Conservation (phyloP, 371 early-diverging fungal genomes). For the Rhizopus arrhizus region DNA sequence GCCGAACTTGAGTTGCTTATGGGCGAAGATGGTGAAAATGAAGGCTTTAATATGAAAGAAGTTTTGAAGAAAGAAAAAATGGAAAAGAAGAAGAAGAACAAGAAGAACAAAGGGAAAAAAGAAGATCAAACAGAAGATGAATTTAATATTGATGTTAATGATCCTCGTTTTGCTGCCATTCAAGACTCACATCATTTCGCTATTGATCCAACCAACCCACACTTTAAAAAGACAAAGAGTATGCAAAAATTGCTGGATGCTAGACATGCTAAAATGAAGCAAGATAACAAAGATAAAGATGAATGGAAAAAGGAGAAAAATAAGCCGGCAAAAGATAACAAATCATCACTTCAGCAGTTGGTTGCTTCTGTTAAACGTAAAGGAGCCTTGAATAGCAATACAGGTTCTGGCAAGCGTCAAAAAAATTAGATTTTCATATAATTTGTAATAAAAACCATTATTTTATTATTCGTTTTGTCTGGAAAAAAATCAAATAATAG, state of each 20-base stretch:
- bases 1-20: constrained; percentile 88
- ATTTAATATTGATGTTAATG: constrained; percentile 82
- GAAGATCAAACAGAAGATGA: constrained; percentile 63
- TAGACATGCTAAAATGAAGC: constrained; percentile 62
- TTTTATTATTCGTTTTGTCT: no score
- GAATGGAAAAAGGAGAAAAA: constrained; percentile 42
- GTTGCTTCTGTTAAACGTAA: constrained; percentile 66
- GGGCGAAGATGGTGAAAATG: constrained; percentile 63
- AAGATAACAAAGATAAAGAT: constrained; percentile 23
- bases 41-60: constrained; percentile 85
- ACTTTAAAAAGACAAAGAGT: constrained; percentile 92
- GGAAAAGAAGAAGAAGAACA: constrained; percentile 63
- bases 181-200: constrained; percentile 87
- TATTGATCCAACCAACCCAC: constrained; percentile 93
- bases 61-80: constrained; percentile 87
- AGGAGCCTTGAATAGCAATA: constrained; percentile 41
- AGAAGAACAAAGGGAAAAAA: constrained; percentile 48
- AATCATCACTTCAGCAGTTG: constrained; percentile 49
- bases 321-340: constrained; percentile 16
- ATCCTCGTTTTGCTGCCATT: constrained; percentile 86
- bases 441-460: neutral
- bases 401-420: constrained; percentile 48
- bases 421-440: constrained; percentile 28
- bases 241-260: constrained; percentile 81
- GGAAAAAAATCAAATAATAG: neutral